A percentile compares a stretch with the other conserved stretches of the same genome.
phyloP scores from a whole-genome alignment of 305 asterid genomes.

The Solanum hybrid region DNA sequence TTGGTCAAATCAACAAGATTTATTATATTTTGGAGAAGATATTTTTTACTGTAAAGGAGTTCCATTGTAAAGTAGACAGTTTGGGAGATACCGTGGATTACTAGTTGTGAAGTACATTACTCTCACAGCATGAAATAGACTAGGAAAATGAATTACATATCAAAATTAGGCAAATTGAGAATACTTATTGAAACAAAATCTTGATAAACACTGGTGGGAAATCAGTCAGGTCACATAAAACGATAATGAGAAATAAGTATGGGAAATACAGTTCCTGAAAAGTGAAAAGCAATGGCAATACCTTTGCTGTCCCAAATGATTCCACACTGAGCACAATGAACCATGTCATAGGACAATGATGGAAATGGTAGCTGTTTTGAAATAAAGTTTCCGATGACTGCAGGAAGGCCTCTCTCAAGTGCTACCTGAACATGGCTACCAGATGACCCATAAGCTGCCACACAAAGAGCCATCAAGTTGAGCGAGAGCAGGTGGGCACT shows the following conservation, averaged over 20 bases:
- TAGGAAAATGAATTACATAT: neutral
- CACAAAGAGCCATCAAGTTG: constrained; percentile 81
- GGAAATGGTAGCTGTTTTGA: constrained; percentile 88
- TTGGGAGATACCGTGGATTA: neutral
- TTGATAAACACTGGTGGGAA: neutral
- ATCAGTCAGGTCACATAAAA: neutral
- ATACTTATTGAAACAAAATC: neutral
- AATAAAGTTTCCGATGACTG: constrained; percentile 73
- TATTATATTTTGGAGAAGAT: neutral
- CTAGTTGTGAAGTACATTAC: neutral
- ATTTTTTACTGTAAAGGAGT: neutral
- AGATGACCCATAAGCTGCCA: constrained; percentile 78
- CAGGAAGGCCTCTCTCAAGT: constrained; percentile 99
- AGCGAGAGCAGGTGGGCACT: constrained; percentile 86
- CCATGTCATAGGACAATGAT: constrained; percentile 87
- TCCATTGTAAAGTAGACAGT: neutral
- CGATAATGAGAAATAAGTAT: neutral
- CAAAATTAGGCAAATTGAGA: neutral
- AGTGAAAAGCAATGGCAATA: constrained; percentile 14
- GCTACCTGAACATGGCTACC: constrained; percentile 98
- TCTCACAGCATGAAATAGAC: neutral
- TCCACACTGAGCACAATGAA: constrained; percentile 95
- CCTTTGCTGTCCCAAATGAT: constrained; percentile 90
- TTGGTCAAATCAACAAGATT: neutral
- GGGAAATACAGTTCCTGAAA: neutral